These are phyloP conservation scores for Piromyces sp. DNA, from an alignment of 192 early-diverging fungal species.

Conservation along the genomic window DNA sequence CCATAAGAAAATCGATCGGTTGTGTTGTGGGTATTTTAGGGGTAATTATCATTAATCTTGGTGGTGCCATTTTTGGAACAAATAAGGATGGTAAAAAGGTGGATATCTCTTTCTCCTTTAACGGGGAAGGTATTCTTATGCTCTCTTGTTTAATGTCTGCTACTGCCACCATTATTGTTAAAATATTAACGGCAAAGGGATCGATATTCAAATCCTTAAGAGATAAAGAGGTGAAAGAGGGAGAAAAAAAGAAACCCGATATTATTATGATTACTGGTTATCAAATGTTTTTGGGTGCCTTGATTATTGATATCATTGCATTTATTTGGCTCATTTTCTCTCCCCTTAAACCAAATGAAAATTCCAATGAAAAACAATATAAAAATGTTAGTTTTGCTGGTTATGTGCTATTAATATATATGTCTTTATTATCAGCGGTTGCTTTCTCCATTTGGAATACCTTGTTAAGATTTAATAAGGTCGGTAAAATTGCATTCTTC, in stretches of 20 bases:
- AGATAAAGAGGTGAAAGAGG: not conserved
- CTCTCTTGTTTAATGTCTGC: not conserved
- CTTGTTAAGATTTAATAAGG: not conserved
- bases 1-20: not conserved
- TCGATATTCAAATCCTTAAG: not conserved
- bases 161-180: not conserved
- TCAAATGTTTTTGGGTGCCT: not conserved
- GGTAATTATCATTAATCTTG: not conserved
- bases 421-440: not conserved
- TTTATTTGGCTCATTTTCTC: not conserved
- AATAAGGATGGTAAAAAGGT: not conserved
- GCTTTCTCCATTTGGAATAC: not conserved
- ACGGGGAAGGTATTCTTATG: not conserved
- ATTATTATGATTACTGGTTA: not conserved
- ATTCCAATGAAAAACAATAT: not conserved
- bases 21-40: not conserved
- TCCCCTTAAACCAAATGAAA: not conserved
- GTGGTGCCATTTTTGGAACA: not conserved
- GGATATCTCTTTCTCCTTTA: not conserved
- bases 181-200: not conserved
- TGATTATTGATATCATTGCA: not conserved
- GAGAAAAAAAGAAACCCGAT: not conserved
- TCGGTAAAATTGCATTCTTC: not conserved
- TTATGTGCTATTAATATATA: not conserved
- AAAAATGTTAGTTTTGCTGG: not conserved